Evolutionary conservation across 495 filamentous ascomycete species (phyloP).

Genomic region (Tuber indicum): DNA sequence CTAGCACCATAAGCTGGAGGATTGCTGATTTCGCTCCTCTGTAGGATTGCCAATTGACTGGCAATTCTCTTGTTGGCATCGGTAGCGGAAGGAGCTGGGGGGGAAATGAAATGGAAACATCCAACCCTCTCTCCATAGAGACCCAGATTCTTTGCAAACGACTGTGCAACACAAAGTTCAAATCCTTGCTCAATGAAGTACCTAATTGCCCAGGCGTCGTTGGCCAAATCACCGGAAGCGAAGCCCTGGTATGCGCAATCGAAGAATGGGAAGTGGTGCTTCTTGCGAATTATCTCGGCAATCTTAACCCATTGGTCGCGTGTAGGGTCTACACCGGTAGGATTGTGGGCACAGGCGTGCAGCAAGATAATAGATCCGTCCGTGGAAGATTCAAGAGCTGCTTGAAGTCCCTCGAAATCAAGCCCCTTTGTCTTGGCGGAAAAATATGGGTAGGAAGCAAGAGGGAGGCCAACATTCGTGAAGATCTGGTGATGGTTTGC

Average conservation of each 20-base stretch:
- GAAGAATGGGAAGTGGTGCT: slow-evolving; percentile 95
- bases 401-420: slow-evolving; percentile 82
- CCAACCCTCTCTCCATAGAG: slow-evolving; percentile 94
- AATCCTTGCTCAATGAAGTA: slow-evolving; percentile 93
- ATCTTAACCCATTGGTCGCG: slow-evolving; percentile 90
- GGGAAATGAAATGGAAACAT: slow-evolving; percentile 89
- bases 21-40: slow-evolving; percentile 95
- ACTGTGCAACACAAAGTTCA: slow-evolving; percentile 91
- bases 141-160: slow-evolving; percentile 98
- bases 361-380: slow-evolving; percentile 78
- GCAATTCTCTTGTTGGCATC: slow-evolving; percentile 62
- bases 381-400: slow-evolving; percentile 60
- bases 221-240: slow-evolving; percentile 77
- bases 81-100: slow-evolving; percentile 59
- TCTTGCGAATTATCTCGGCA: slow-evolving; percentile 62
- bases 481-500: slow-evolving; percentile 99
- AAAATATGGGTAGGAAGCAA: slow-evolving; percentile 91
- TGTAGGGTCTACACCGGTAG: slow-evolving; percentile 93
- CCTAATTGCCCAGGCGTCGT: slow-evolving; percentile 82
- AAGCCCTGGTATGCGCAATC: slow-evolving; percentile 98
- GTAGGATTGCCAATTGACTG: slow-evolving; percentile 86
- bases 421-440: slow-evolving; percentile 75
- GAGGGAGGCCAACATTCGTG: slow-evolving; percentile 72
- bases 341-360: slow-evolving; percentile 97
- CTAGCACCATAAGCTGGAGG: slow-evolving; percentile 88